Percentiles rank a stretch among this genome's conserved stretches.
These are phyloP conservation scores for Quercus gilva DNA, from an alignment of 306 rosid genomes.

Conservation along the genomic window DNA sequence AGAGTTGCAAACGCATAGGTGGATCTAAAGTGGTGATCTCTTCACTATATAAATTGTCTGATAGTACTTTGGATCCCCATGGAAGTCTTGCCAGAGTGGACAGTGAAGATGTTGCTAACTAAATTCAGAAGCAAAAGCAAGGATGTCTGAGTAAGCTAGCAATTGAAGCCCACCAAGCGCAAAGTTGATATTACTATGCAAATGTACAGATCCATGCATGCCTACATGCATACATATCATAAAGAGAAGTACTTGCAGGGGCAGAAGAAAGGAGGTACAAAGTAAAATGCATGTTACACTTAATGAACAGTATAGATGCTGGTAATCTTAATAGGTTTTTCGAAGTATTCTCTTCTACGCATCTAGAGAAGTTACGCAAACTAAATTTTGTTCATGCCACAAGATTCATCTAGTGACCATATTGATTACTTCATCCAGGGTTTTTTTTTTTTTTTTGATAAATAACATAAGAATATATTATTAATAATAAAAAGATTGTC, in stretches of 20 bases:
- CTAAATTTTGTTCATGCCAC: neutral
- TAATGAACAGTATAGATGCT: neutral
- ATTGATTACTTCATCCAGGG: neutral
- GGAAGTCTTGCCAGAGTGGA: conserved; percentile 78
- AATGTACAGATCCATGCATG: neutral
- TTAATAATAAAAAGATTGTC: no score
- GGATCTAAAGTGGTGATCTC: conserved; percentile 35
- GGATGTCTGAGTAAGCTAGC: conserved; percentile 21
- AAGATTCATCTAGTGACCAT: no score
- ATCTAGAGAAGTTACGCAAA: neutral
- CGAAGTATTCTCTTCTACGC: neutral
- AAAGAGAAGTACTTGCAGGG: neutral
- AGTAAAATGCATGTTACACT: neutral
- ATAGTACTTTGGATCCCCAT: conserved; percentile 69
- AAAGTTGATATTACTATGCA: neutral
- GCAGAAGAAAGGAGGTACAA: neutral
- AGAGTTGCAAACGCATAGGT: conserved; percentile 69
- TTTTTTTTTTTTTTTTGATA: neutral
- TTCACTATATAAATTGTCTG: conserved; percentile 27
- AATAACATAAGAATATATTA: no score
- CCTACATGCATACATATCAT: neutral
- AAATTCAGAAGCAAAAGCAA: conserved; percentile 23
- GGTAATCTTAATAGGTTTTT: neutral
- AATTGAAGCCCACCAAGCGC: neutral
- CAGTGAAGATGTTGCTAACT: conserved; percentile 71